Evolutionary conservation across 73 alveolate genomes (phyloP), one percentile per base, ranked within the genome.

Genomic region (Urostyla sp.): DNA sequence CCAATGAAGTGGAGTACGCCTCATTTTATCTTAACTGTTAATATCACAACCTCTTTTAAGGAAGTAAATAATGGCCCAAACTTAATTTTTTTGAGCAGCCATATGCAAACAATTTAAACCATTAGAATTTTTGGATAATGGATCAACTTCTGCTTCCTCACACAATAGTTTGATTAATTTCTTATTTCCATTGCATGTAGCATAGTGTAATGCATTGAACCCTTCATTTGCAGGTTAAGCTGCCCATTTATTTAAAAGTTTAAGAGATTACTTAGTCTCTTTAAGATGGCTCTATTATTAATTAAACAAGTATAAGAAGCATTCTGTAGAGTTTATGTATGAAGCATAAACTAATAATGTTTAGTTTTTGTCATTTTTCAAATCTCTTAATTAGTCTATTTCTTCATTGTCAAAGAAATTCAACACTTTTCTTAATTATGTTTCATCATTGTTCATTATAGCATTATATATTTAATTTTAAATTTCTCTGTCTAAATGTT

Each of bases 1-100:
- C 98, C 99, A 95, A 83, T 95, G 99, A 1, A 95, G 53, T 11
- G 99, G 92, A 60, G 94, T 92, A 59, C 94, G 78, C 45, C 87
- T 89, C 21, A 87, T 60, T 11, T 66, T 44, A 75, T 95, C 99
- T 35, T 38, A 35, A 38, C 74, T 75, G 67, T 76, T 91, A 7
- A 92, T 45, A 79, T 84, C 90, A 81, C 73, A 59, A 32, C 88
- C 75, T 24, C 15, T 5, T 67, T 87, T 80, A 59, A 87, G 61
- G 75, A 91, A 87, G 85, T 46, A 91, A 37, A 72, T 54, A 18
- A 91, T 75, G 18, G 89, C 87, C 60, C 81, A 52, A 20, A 93
- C 77, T 40, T 74, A 63, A 40, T 91, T 94, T 36, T 86, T 90
- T 61, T 90, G 90, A 31, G 96, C 91, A 0, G 96, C 96, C 78